Evolutionary conservation across 345 rosid genomes (phyloP).

Genomic region (Balakata baccata): DNA sequence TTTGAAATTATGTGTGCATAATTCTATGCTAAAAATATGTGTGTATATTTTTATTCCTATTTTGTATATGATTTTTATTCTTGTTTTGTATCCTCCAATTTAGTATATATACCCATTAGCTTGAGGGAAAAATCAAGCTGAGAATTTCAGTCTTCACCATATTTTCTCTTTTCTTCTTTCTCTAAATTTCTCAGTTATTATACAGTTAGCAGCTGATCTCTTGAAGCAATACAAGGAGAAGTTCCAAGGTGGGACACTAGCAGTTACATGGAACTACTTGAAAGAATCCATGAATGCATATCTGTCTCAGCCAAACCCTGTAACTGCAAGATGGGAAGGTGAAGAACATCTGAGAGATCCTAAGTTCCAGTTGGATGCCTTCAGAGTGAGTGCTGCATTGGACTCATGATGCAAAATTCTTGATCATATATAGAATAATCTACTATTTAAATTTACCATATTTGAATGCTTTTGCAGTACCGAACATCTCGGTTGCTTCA

Average conservation of each 20-base stretch:
- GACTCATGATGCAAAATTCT: constrained; percentile 8
- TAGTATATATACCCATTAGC: no score
- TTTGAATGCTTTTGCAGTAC: constrained; percentile 47
- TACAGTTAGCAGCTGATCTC: constrained; percentile 88
- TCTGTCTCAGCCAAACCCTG: constrained; percentile 94
- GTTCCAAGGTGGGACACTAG: constrained; percentile 84
- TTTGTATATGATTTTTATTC: no score
- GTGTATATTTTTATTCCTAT: no score
- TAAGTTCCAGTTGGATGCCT: constrained; percentile 93
- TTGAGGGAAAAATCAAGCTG: no score
- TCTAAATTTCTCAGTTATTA: no score
- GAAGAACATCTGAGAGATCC: constrained; percentile 89
- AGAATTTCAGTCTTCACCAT: no score
- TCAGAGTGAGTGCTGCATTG: constrained; percentile 57
- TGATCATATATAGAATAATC: background rate
- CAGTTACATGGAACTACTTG: constrained; percentile 94
- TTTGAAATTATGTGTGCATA: no score
- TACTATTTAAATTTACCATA: background rate
- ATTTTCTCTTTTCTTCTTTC: no score
- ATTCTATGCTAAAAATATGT: no score
- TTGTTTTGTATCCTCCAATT: no score
- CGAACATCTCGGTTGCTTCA: constrained; percentile 95
- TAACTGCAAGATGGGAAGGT: constrained; percentile 92
- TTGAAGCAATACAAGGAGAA: constrained; percentile 87
- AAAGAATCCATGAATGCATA: constrained; percentile 89